Percentiles rank a stretch among this genome's conserved stretches.
Conservation (phyloP, 2,329 filamentous ascomycete genomes). For the Emydomyces testavorans region DNA sequence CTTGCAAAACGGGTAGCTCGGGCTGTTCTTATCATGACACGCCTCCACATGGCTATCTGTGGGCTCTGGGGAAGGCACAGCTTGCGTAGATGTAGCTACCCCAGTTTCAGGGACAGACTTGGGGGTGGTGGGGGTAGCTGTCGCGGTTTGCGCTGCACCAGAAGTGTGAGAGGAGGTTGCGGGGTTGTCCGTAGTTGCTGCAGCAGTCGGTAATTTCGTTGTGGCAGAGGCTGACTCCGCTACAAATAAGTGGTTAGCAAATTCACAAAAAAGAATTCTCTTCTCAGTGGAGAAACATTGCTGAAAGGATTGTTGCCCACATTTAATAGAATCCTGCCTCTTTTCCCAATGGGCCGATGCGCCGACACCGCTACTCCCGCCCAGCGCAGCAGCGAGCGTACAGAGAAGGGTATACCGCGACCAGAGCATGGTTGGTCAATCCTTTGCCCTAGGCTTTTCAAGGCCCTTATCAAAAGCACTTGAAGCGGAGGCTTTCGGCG, state of each 20-base stretch:
- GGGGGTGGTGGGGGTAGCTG: background rate
- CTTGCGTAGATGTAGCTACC: background rate
- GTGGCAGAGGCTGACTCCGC: background rate
- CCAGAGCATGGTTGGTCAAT: slow-evolving; percentile 1
- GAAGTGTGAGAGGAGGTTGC: background rate
- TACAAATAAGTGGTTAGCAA: background rate
- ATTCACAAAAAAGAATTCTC: too few species aligned
- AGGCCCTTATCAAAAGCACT: too few species aligned
- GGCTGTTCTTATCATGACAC: slow-evolving; percentile 12
- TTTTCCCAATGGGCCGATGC: slow-evolving; percentile 2
- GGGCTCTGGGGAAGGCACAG: background rate
- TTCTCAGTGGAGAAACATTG: background rate
- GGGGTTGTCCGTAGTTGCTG: background rate
- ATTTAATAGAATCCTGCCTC: background rate
- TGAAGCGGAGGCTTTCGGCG: too few species aligned
- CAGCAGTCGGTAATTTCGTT: background rate
- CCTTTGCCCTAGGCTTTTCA: too few species aligned
- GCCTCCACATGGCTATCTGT: slow-evolving; percentile 10
- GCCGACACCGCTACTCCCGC: background rate
- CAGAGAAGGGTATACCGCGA: slow-evolving; percentile 9
- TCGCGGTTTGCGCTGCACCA: background rate
- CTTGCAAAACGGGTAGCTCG: slow-evolving; percentile 15
- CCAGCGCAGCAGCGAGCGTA: background rate
- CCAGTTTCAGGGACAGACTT: background rate
- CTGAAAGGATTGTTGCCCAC: background rate